Evolutionary conservation across 1,284 basidiomycete genomes (phyloP).

Genomic region (Moesziomyces parantarcticus): DNA sequence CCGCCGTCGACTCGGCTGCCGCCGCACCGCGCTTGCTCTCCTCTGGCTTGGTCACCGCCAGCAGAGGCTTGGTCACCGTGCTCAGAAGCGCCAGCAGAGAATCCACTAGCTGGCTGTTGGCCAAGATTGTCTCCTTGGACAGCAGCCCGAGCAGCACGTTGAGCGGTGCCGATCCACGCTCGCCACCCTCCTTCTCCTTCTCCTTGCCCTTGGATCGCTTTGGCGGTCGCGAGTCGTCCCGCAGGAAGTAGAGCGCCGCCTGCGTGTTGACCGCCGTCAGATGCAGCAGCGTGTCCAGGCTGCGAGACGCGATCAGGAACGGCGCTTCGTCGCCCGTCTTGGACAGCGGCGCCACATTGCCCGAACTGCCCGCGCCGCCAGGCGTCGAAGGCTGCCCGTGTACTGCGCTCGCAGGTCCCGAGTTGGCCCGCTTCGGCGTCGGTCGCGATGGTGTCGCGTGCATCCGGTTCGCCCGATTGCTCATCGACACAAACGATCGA

Average conservation of each 20-base stretch:
- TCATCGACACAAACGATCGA: constrained; percentile 90
- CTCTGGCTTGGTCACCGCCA: constrained; percentile 20
- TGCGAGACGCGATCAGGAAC: constrained; percentile 64
- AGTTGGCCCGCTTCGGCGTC: constrained; percentile 48
- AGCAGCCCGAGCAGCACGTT: constrained; percentile 60
- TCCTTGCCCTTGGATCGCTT: constrained; percentile 59
- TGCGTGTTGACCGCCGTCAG: constrained; percentile 58
- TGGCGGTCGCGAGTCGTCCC: constrained; percentile 56
- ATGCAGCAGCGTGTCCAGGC: constrained; percentile 61
- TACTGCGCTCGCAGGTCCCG: constrained; percentile 33
- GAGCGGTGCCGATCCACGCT: constrained; percentile 51
- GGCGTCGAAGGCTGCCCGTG: constrained; percentile 15
- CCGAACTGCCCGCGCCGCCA: constrained; percentile 4
- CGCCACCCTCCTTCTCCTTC: constrained; percentile 38
- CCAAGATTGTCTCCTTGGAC: constrained; percentile 60
- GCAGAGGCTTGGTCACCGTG: constrained; percentile 61
- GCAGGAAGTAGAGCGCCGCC: constrained; percentile 62
- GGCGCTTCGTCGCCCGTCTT: constrained; percentile 66
- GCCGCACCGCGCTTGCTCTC: constrained; percentile 10
- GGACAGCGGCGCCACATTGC: constrained; percentile 58
- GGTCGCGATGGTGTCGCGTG: constrained; percentile 55
- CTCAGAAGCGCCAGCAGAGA: constrained; percentile 62
- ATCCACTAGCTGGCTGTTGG: constrained; percentile 62
- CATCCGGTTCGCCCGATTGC: constrained; percentile 50
- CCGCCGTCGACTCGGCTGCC: constrained; percentile 1